phyloP scores from a whole-genome alignment of 2,329 filamentous ascomycete species.

The Penicillium freii region DNA sequence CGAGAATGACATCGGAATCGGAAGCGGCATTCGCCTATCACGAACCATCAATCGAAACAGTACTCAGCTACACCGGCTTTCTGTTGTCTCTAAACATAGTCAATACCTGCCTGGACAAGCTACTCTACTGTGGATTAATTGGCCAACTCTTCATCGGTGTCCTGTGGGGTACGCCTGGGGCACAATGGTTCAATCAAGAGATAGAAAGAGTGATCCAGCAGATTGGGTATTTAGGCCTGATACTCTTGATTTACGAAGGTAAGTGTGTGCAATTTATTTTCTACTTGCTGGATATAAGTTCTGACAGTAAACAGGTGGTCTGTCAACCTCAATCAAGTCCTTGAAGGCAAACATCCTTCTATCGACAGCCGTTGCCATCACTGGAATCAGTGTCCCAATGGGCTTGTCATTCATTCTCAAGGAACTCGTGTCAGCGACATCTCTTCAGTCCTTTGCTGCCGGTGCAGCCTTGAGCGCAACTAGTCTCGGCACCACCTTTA shows the following conservation, averaged over 20 bases:
- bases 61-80: conserved; percentile 62
- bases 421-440: conserved; percentile 49
- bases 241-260: conserved; percentile 71
- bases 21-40: conserved; percentile 54
- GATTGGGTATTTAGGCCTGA: conserved; percentile 70
- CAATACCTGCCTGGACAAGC: conserved; percentile 57
- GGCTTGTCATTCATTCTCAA: conserved; percentile 62
- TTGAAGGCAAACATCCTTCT: conserved; percentile 61
- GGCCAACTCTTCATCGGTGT: conserved; percentile 71
- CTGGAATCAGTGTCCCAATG: conserved; percentile 64
- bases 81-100: conserved; percentile 61
- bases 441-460: conserved; percentile 66
- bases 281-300: background rate
- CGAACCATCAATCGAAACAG: conserved; percentile 59
- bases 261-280: background rate
- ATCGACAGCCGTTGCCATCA: conserved; percentile 62
- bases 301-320: conserved; percentile 21
- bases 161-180: conserved; percentile 66
- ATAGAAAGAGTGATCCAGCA: conserved; percentile 59
- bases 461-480: conserved; percentile 73
- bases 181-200: conserved; percentile 55
- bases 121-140: conserved; percentile 68
- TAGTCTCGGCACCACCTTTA: conserved; percentile 69
- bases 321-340: conserved; percentile 42
- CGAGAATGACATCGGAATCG: background rate